phyloP scores from a whole-genome alignment of 148 eudicot genomes.

The Amaranthus hypochondriacus region DNA sequence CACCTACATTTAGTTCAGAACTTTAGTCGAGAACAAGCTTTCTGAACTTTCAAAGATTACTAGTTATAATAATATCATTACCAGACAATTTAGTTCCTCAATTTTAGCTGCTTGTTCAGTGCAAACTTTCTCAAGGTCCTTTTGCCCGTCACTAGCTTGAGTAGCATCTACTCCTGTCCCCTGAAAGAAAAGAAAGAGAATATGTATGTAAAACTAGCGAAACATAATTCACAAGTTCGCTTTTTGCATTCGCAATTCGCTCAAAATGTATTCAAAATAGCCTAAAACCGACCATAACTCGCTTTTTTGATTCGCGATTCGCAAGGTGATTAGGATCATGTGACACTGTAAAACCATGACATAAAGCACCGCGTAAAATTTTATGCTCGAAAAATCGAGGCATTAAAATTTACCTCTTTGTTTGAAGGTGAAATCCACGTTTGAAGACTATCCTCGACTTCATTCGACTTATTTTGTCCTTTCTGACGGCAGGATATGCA shows the following conservation, averaged over 20 bases:
- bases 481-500: conserved; percentile 55
- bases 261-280: no score
- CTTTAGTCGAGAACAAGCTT: conserved; percentile 2
- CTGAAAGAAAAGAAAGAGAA: conserved; percentile 28
- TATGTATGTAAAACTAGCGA: background rate
- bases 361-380: no score
- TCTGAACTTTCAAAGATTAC: background rate
- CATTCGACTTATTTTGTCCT: conserved; percentile 10
- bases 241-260: no score
- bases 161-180: conserved; percentile 13
- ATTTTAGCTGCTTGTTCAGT: conserved; percentile 73
- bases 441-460: no score
- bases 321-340: no score
- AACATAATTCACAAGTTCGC: no score
- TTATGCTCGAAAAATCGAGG: no score
- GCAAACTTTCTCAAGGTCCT: conserved; percentile 64
- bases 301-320: no score
- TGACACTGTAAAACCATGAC: background rate
- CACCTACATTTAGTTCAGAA: conserved; percentile 41
- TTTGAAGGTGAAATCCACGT: background rate
- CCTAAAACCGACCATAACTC: no score
- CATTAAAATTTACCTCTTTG: conserved; percentile 21
- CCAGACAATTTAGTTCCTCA: conserved; percentile 75
- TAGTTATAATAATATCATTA: conserved; percentile 10
- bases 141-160: conserved; percentile 37